Evolutionary conservation across 805 yeast genomes (phyloP).

Genomic region (Monosporozyma solicola): DNA sequence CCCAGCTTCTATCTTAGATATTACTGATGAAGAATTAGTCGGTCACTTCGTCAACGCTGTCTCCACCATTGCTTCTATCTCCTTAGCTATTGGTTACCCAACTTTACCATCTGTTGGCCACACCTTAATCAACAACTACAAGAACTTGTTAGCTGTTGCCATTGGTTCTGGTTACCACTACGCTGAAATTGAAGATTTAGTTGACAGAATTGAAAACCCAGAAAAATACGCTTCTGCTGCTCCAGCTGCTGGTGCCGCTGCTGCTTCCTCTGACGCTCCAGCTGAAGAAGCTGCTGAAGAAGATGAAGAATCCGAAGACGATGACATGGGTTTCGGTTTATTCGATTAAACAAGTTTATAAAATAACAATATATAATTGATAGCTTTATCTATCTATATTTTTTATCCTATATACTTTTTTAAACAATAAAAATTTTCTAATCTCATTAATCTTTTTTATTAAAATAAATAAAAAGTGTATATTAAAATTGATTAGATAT

Average conservation of each 20-base stretch:
- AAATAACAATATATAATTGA: not conserved
- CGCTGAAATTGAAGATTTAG: conserved; percentile 98
- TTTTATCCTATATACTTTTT: not conserved
- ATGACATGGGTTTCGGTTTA: conserved; percentile 94
- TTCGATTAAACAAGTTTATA: conserved; percentile 77
- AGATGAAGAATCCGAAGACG: conserved; percentile 60
- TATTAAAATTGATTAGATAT: no score
- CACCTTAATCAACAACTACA: conserved; percentile 98
- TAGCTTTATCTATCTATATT: not conserved
- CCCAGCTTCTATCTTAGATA: conserved; percentile 94
- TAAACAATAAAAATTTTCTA: no score
- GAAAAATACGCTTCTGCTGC: conserved; percentile 99
- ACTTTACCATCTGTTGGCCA: conserved; percentile 98
- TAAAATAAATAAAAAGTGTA: no score
- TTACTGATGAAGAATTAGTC: conserved; percentile 94
- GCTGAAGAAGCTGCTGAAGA: conserved; percentile 68
- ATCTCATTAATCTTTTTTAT: not conserved
- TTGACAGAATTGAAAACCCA: conserved; percentile 99
- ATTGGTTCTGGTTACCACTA: conserved; percentile 97
- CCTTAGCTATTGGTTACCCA: conserved; percentile 98
- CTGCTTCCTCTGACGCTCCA: conserved; percentile 48
- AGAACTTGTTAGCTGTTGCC: conserved; percentile 95
- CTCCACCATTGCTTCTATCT: conserved; percentile 87
- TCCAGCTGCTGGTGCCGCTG: conserved; percentile 86
- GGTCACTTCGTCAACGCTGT: conserved; percentile 88